Percentiles rank a stretch among this genome's conserved stretches.
Conservation (phyloP, 192 early-diverging fungal species). For the Backusella australiensis region DNA sequence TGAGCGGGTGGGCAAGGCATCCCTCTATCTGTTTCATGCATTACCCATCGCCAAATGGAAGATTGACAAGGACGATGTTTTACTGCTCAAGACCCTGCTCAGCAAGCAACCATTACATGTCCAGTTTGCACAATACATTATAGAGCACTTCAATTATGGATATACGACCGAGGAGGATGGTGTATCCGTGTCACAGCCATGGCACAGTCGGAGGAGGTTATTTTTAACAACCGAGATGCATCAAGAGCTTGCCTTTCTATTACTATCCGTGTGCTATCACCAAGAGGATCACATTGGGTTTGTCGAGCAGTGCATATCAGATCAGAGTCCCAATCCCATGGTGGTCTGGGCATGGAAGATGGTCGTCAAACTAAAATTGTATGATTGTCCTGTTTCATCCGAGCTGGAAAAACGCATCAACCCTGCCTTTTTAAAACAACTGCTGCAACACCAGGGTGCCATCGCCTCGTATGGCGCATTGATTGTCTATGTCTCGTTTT, state of each 20-base stretch:
- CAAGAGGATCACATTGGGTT: neutral
- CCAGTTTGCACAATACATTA: slow-evolving; percentile 25
- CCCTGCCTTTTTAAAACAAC: neutral
- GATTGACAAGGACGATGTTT: slow-evolving; percentile 30
- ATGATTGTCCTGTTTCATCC: neutral
- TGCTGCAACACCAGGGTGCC: slow-evolving; percentile 17
- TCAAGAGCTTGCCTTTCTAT: slow-evolving; percentile 24
- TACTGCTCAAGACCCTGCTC: slow-evolving; percentile 21
- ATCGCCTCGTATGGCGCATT: slow-evolving; percentile 32
- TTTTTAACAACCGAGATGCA: slow-evolving; percentile 20
- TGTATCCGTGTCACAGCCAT: slow-evolving; percentile 5
- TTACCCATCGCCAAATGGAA: slow-evolving; percentile 40
- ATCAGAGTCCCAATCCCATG: neutral
- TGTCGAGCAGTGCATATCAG: neutral
- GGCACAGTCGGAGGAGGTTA: slow-evolving; percentile 3
- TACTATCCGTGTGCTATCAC: slow-evolving; percentile 13
- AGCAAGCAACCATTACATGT: neutral
- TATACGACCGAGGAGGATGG: neutral
- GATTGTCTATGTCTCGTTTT: slow-evolving; percentile 33
- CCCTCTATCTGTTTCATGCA: slow-evolving; percentile 46
- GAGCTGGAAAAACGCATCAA: neutral
- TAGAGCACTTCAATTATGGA: slow-evolving; percentile 21
- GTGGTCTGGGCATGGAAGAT: neutral
- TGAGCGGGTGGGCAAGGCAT: slow-evolving; percentile 33
- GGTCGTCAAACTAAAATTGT: neutral